Evolutionary conservation across 148 eudicot species (phyloP).

Genomic region (Arctostaphylos glauca): DNA sequence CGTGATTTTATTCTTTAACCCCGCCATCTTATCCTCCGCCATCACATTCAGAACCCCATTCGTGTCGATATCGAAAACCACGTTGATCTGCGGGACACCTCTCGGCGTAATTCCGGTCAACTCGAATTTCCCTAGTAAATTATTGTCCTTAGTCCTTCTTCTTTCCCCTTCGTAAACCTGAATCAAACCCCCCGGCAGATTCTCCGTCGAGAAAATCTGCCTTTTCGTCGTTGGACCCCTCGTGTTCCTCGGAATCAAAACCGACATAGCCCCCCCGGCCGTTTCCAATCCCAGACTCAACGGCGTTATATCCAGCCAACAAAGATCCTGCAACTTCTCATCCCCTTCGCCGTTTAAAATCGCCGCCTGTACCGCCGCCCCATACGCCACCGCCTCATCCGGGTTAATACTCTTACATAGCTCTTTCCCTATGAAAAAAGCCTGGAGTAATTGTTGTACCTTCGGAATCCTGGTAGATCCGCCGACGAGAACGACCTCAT

Average conservation of each 20-base stretch:
- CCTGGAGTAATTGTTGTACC: background rate
- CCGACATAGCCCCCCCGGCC: background rate
- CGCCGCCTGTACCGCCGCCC: background rate
- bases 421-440: constrained; percentile 14
- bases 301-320: background rate
- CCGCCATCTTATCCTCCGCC: constrained; percentile 7
- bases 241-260: background rate
- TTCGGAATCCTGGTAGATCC: background rate
- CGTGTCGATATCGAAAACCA: background rate
- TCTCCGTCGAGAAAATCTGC: background rate
- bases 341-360: background rate
- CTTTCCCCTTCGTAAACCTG: constrained; percentile 15
- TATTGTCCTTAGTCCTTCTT: constrained; percentile 2
- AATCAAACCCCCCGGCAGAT: constrained; percentile 12
- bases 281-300: background rate
- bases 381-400: constrained; percentile 15
- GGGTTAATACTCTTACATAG: constrained; percentile 16
- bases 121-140: background rate
- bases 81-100: background rate
- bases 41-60: constrained; percentile 9
- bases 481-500: background rate
- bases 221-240: background rate
- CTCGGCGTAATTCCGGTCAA: background rate
- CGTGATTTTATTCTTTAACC: constrained; percentile 8
- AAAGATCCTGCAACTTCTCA: background rate